phyloP scores from a whole-genome alignment of 1,284 basidiomycete species.

The Abortiporus biennis region DNA sequence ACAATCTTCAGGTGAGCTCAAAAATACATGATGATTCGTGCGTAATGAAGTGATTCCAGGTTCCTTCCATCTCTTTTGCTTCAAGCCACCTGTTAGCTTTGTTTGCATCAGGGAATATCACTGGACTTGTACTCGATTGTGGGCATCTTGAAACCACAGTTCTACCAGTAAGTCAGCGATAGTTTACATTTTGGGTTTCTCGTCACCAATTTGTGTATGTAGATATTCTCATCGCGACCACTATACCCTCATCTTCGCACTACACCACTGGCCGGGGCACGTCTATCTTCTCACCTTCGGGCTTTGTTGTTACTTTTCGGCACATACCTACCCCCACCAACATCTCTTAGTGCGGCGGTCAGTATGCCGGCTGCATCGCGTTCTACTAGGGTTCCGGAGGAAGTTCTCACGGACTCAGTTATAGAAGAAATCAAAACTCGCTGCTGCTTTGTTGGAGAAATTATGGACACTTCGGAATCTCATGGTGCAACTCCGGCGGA shows the following conservation, averaged over 20 bases:
- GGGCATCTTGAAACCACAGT: constrained; percentile 88
- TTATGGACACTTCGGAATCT: constrained; percentile 37
- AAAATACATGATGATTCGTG: neutral
- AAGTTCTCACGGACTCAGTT: constrained; percentile 67
- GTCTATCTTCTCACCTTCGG: constrained; percentile 71
- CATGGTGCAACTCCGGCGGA: constrained; percentile 35
- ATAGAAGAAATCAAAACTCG: constrained; percentile 82
- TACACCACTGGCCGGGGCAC: constrained; percentile 76
- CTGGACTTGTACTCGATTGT: constrained; percentile 88
- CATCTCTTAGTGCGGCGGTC: constrained; percentile 56
- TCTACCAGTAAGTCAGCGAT: constrained; percentile 62
- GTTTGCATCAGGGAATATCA: constrained; percentile 81
- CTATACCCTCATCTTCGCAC: constrained; percentile 76
- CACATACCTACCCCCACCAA: constrained; percentile 73
- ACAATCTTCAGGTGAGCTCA: constrained; percentile 74
- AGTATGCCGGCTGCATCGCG: constrained; percentile 60
- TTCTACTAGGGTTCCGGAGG: constrained; percentile 62
- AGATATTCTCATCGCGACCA: constrained; percentile 89
- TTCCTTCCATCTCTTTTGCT: constrained; percentile 90
- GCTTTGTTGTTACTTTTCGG: constrained; percentile 77
- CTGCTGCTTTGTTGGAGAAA: constrained; percentile 70
- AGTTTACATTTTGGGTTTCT: too few relatives aligned
- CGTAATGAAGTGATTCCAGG: constrained; percentile 37
- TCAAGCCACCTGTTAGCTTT: constrained; percentile 82
- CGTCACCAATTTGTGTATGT: neutral